These are phyloP conservation scores for Candida parachauliodes DNA, from an alignment of 805 yeast species.

Conservation along the genomic window DNA sequence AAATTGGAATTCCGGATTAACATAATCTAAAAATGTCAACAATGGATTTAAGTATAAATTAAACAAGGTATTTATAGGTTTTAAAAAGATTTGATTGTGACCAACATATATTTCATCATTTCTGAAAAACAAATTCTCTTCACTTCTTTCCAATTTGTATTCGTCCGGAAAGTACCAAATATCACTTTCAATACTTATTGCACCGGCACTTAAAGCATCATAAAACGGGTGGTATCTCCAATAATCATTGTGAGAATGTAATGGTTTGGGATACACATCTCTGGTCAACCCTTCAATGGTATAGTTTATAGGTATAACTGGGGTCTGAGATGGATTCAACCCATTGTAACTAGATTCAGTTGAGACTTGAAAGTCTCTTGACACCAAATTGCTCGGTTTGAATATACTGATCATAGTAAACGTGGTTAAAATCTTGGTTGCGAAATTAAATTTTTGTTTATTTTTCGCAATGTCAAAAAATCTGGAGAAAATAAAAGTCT, in stretches of 20 bases:
- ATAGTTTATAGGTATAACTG: constrained; percentile 17
- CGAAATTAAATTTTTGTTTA: no score
- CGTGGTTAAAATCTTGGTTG: no score
- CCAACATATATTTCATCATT: constrained; percentile 53
- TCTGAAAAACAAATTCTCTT: constrained; percentile 17
- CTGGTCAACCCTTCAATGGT: constrained; percentile 27
- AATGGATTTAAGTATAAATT: constrained; percentile 53
- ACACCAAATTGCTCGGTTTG: constrained; percentile 13
- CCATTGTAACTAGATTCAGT: constrained; percentile 2
- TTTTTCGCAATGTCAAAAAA: no score
- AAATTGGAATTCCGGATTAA: constrained; percentile 35
- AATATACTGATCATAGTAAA: constrained; percentile 7
- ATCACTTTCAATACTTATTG: constrained; percentile 64
- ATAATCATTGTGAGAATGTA: constrained; percentile 72
- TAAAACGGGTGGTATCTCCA: constrained; percentile 57
- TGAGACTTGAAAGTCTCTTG: constrained; percentile 10
- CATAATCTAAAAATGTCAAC: constrained; percentile 42
- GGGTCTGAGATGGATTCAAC: constrained; percentile 12
- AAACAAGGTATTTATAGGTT: constrained; percentile 43
- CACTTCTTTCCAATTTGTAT: constrained; percentile 21
- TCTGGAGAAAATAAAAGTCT: no score
- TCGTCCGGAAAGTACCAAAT: constrained; percentile 47
- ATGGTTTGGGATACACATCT: constrained; percentile 38
- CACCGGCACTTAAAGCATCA: constrained; percentile 55
- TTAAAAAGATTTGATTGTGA: constrained; percentile 49